Percentiles rank a stretch among this genome's conserved stretches.
phyloP scores from a whole-genome alignment of 176 grass and related monocot species.

The Canna indica region DNA sequence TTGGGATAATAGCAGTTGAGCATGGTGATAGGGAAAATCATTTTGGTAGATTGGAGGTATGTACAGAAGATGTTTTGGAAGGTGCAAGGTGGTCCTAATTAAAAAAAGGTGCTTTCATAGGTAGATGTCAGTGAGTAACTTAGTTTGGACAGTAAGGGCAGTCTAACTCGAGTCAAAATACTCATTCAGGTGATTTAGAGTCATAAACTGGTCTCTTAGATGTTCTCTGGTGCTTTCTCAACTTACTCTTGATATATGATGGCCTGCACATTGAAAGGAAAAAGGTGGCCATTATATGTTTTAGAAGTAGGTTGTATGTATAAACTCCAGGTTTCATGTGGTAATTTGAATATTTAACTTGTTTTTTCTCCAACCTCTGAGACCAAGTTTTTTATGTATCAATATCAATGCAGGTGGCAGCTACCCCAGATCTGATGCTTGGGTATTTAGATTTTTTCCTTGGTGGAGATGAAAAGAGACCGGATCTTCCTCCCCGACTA shows the following conservation, averaged over 20 bases:
- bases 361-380: background rate
- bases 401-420: slow-evolving; percentile 50
- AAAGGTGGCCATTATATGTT: background rate
- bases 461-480: slow-evolving; percentile 94
- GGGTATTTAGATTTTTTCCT: slow-evolving; percentile 98
- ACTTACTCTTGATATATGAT: background rate
- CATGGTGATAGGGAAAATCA: background rate
- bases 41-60: background rate
- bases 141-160: background rate
- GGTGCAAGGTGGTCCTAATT: background rate
- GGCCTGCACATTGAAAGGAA: too few species aligned
- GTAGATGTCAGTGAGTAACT: background rate
- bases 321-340: background rate
- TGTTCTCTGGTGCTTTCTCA: too few species aligned
- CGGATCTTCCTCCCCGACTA: slow-evolving; percentile 92
- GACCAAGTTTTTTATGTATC: slow-evolving; percentile 25
- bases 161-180: background rate
- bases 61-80: background rate
- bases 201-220: too few species aligned
- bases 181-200: background rate
- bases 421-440: slow-evolving; percentile 90
- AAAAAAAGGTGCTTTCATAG: background rate
- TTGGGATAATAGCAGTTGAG: background rate
- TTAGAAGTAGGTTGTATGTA: background rate
- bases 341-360: background rate